Base-by-base conservation (phyloP, 2,329 filamentous ascomycete species). In the Colletotrichum tropicicola region DNA sequence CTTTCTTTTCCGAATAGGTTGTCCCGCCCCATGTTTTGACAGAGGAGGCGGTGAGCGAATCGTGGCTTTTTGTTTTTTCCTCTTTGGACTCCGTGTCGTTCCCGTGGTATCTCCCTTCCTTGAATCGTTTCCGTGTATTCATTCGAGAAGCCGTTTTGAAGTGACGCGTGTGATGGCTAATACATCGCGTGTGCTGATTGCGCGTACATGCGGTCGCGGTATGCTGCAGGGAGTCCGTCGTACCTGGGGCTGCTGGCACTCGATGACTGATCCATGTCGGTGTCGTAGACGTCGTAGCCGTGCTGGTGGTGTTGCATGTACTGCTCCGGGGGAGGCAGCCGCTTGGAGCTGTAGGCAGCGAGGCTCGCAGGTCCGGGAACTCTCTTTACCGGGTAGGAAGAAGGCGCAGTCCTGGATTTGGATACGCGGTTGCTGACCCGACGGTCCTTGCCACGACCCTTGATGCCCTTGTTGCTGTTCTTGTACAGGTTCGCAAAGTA, bases 381-480 rank as follows among this genome's bases (percentile, higher is more conserved):
- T 8, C 63, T 59, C 63, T 66, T 66, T 15, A 66, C 63, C 6
- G 63, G 59, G 32, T 63, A 66, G 2, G 58, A 63, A 9, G 63
- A 66, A 17, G 63, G 59, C 10, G 60, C 59, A 13, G 59, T 57
- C 53, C 70, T 74, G 17, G 71, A 51, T 56, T 69, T 28, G 68
- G 71, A 47, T 66, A 65, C 60, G 58, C 70, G 51, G 63, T 45
- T 69, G 47, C 75, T 75, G 57, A 94, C 91, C 62, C 89, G 89
- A 60, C 93, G 85, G 70, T 94, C 92, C 75, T 95, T 96, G 44
- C 96, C 96, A 47, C 96, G 89, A 10, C 96, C 96, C 79, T 98
- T 98, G 83, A 98, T 98, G 1, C 96, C 96, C 78, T 97, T 97
- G 85, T 98, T 98, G 80, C 92, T 94, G 80, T 98, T 97, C 83